Conservation (phyloP, 441 rosid genomes). For the Raphanus hybrid region DNA sequence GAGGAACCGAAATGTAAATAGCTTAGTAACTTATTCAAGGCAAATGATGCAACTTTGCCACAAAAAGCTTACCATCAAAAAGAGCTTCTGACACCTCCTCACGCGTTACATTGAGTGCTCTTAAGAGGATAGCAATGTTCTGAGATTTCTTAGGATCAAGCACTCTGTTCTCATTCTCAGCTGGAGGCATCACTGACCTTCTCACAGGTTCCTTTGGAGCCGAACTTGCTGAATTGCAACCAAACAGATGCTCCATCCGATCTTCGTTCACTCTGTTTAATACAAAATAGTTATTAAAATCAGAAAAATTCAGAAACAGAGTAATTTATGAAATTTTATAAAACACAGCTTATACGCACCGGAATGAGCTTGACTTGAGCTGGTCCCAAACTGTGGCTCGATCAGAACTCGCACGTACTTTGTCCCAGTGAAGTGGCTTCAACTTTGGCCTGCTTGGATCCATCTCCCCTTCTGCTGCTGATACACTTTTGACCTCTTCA, state of each 20-base stretch:
- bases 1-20: not conserved
- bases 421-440: slow-evolving; percentile 98
- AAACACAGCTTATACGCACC: slow-evolving; percentile 50
- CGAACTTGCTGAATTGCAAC: slow-evolving; percentile 71
- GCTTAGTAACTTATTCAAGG: not conserved
- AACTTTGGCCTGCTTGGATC: slow-evolving; percentile 81
- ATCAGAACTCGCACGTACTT: slow-evolving; percentile 94
- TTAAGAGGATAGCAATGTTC: slow-evolving; percentile 91
- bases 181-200: slow-evolving; percentile 70
- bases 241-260: slow-evolving; percentile 94
- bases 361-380: slow-evolving; percentile 90
- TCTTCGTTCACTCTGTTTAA: slow-evolving; percentile 82
- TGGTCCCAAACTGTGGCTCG: slow-evolving; percentile 99
- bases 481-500: slow-evolving; percentile 40
- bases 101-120: slow-evolving; percentile 91
- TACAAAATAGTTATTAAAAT: not conserved
- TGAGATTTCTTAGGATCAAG: slow-evolving; percentile 97
- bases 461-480: slow-evolving; percentile 54
- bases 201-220: slow-evolving; percentile 68
- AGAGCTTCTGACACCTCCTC: slow-evolving; percentile 98
- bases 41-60: not conserved
- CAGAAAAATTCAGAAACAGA: not conserved
- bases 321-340: not conserved
- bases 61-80: slow-evolving; percentile 67
- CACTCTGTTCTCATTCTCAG: slow-evolving; percentile 81